These are phyloP conservation scores for Geopyxis carbonaria DNA, from an alignment of 495 filamentous ascomycete species.

Conservation along the genomic window DNA sequence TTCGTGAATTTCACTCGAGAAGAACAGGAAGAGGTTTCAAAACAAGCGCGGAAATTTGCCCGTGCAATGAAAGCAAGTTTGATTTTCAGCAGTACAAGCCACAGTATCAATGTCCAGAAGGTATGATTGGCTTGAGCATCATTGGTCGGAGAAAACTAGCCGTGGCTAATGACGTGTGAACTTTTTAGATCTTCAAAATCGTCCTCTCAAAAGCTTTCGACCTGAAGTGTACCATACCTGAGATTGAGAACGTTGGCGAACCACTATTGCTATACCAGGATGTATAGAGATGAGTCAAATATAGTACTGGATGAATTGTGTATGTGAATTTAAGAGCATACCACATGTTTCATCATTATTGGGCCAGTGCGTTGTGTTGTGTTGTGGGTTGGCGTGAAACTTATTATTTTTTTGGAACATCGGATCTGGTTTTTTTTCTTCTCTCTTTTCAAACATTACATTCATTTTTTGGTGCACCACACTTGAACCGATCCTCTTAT, in stretches of 20 bases:
- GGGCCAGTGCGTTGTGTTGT: no score
- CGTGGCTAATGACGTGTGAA: not conserved
- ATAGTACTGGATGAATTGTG: no score
- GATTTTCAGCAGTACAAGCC: conserved; percentile 96
- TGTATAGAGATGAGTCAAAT: no score
- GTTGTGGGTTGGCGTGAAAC: no score
- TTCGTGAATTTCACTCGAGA: conserved; percentile 96
- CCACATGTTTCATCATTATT: no score
- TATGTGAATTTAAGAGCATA: no score
- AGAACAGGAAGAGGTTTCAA: conserved; percentile 95
- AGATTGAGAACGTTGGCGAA: conserved; percentile 94
- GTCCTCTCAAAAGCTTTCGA: conserved; percentile 97
- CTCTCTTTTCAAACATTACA: no score
- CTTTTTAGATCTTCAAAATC: conserved; percentile 87
- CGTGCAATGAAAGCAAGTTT: conserved; percentile 94
- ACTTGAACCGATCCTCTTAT: no score
- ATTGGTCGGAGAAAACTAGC: not conserved
- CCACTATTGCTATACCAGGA: conserved; percentile 87
- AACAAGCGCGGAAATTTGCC: conserved; percentile 88
- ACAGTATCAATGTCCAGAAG: conserved; percentile 99
- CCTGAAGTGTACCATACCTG: conserved; percentile 94
- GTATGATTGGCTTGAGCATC: conserved; percentile 30
- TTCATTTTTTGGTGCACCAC: no score
- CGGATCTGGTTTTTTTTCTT: no score
- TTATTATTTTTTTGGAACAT: no score